These are phyloP conservation scores for Cytospora chrysosperma DNA, from an alignment of 2,329 filamentous ascomycete species.

Conservation along the genomic window DNA sequence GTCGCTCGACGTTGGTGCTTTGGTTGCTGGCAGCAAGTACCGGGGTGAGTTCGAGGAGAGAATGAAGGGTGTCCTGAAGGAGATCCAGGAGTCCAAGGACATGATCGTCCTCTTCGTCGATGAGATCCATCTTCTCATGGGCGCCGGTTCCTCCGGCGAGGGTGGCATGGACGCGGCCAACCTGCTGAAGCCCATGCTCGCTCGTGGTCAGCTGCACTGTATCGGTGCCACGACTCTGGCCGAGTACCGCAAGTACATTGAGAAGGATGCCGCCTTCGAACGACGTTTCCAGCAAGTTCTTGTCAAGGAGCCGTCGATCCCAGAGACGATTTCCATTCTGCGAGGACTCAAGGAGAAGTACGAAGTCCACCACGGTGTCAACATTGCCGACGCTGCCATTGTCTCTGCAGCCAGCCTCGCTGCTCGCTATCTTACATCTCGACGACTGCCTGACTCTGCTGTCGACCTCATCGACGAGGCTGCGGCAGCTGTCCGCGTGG, in stretches of 20 bases:
- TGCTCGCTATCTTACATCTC: constrained; percentile 85
- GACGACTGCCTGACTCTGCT: constrained; percentile 91
- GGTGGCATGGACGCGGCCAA: constrained; percentile 99
- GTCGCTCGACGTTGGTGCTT: constrained; percentile 89
- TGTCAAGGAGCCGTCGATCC: constrained; percentile 87
- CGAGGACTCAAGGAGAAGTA: constrained; percentile 97
- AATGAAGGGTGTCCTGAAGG: constrained; percentile 98
- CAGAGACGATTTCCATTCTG: constrained; percentile 95
- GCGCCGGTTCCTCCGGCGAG: constrained; percentile 88
- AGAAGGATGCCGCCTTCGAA: constrained; percentile 97
- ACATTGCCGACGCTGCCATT: constrained; percentile 89
- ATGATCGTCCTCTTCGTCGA: constrained; percentile 98
- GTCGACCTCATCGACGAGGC: constrained; percentile 97
- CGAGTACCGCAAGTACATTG: constrained; percentile 98
- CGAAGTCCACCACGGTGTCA: constrained; percentile 97
- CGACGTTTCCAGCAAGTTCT: constrained; percentile 98
- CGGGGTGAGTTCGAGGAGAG: constrained; percentile 97
- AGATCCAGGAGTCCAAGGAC: constrained; percentile 91
- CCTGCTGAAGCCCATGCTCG: constrained; percentile 95
- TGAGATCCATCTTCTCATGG: constrained; percentile 98
- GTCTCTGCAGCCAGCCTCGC: constrained; percentile 90
- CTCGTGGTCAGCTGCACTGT: constrained; percentile 93
- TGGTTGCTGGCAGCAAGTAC: constrained; percentile 98
- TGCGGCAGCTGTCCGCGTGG: constrained; percentile 92
- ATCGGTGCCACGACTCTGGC: constrained; percentile 94